Evolutionary conservation across 2,329 filamentous ascomycete species (phyloP), one percentile per base, ranked within the genome.

Genomic region (Ceratocystis huliohia): DNA sequence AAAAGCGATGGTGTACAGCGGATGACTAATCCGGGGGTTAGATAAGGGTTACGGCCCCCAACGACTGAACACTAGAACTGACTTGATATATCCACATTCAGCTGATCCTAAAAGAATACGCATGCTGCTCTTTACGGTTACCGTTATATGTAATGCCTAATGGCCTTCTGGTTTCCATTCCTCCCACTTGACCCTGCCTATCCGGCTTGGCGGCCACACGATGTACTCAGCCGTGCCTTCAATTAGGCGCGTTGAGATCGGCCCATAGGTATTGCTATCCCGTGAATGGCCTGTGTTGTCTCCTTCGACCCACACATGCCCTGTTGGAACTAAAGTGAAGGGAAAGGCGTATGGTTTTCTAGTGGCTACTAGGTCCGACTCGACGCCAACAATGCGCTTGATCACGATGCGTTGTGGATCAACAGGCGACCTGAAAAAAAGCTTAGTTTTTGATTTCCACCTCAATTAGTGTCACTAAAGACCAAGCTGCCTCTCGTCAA

Each of bases 261-360:
- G 91, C 0, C 94, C 94, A 75, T 95, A 96, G 13, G 85, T 85
- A 76, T 96, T 96, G 75, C 91, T 96, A 77, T 99, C 94, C 68
- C 86, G 75, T 13, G 68, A 66, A 28, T 65, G 64, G 44, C 66
- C 30, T 22, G 61, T 63, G 17, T 69, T 91, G 73, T 99, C 94
- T 1, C 94, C 94, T 74, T 97, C 93, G 0, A 99, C 85, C 94
- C 94, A 99, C 33, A 97, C 81, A 77, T 97, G 92, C 20, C 91
- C 91, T 69, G 81, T 81, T 4, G 92, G 93, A 25, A 99, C 83
- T 69, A 82, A 81, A 59, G 88, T 78, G 17, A 65, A 68, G 15
- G 66, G 66, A 30, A 68, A 68, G 15, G 66, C 59, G 50, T 68
- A 68, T 20, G 66, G 66, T 17, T 66, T 59, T 17, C 53, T 46